These are phyloP conservation scores for Trichomonas tenax DNA, from an alignment of 208 protist genomes.

Conservation along the genomic window DNA sequence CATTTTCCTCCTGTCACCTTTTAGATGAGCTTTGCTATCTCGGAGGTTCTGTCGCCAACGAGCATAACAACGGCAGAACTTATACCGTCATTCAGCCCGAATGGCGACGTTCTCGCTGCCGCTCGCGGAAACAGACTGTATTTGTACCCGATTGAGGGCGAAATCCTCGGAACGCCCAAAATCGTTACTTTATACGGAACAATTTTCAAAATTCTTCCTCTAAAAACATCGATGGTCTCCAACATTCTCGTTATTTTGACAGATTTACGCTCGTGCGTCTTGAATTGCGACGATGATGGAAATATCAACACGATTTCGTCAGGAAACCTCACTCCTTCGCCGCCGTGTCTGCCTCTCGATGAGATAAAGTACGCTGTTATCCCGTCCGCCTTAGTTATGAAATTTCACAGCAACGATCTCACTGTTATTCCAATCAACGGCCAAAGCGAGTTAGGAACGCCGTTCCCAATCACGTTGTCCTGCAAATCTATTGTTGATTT, in stretches of 20 bases:
- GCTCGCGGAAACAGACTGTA: neutral
- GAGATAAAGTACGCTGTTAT: neutral
- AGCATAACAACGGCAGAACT: neutral
- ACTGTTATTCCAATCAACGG: neutral
- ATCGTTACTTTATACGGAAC: neutral
- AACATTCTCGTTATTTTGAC: neutral
- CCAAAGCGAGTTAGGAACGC: neutral
- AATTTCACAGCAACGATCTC: neutral
- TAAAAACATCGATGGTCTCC: neutral
- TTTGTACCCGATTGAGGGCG: neutral
- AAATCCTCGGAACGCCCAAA: too few species aligned
- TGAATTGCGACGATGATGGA: neutral
- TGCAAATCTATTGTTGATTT: constrained; percentile 9
- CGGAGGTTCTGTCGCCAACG: neutral
- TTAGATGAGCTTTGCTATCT: neutral
- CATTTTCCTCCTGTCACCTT: neutral
- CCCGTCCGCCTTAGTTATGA: neutral
- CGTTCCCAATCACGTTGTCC: neutral
- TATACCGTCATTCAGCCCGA: neutral
- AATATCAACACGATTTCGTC: neutral
- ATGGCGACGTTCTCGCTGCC: neutral
- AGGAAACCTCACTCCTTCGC: neutral
- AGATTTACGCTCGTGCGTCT: neutral
- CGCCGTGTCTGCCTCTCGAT: neutral
- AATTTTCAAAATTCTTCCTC: neutral